Evolutionary conservation across 2,329 filamentous ascomycete species (phyloP).

Genomic region (Chaetomium sp.): DNA sequence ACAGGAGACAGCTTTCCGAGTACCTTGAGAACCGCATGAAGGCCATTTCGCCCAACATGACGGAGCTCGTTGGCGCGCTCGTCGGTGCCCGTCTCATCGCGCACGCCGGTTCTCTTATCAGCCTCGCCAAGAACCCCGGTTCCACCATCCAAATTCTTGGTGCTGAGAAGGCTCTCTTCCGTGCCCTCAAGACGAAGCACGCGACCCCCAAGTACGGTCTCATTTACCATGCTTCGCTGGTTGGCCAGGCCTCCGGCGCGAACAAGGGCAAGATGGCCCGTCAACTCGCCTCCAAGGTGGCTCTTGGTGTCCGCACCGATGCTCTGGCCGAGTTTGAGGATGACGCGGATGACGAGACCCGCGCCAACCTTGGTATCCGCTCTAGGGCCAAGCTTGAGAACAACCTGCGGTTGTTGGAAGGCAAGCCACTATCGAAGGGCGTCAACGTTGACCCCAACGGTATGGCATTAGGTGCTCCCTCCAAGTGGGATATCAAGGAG

Average conservation of each 20-base stretch:
- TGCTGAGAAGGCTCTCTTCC: conserved; percentile 97
- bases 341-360: conserved; percentile 78
- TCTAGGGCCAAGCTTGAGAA: conserved; percentile 69
- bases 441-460: conserved; percentile 70
- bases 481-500: conserved; percentile 89
- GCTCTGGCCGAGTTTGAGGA: conserved; percentile 75
- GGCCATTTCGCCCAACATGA: conserved; percentile 93
- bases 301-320: conserved; percentile 88
- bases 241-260: conserved; percentile 93
- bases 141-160: conserved; percentile 97
- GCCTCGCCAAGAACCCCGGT: conserved; percentile 88
- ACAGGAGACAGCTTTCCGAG: conserved; percentile 77
- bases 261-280: conserved; percentile 99
- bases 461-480: conserved; percentile 48
- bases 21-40: conserved; percentile 93
- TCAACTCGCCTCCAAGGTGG: conserved; percentile 89
- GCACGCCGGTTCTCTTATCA: conserved; percentile 89
- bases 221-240: conserved; percentile 85
- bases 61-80: conserved; percentile 83
- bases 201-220: conserved; percentile 98
- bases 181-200: conserved; percentile 97
- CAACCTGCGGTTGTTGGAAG: conserved; percentile 72
- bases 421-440: conserved; percentile 77
- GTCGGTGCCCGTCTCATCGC: conserved; percentile 93
- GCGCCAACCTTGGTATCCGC: conserved; percentile 69